Conservation (phyloP, 208 protist genomes). For the Sergeia podlipaevii region DNA sequence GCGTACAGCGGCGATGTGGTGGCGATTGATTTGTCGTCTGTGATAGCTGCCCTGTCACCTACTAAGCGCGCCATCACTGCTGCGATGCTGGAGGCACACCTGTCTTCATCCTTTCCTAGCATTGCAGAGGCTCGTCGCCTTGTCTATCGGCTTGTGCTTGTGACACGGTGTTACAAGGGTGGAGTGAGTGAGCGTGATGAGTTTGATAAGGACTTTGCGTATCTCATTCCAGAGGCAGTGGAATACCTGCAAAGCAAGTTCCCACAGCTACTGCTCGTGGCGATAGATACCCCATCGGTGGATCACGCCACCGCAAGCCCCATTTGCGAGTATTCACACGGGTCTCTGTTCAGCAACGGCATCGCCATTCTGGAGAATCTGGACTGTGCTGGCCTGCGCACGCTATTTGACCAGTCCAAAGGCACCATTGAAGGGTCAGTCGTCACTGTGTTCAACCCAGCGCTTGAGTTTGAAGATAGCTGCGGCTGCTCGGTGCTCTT, state of each 20-base stretch:
- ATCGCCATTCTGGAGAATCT: conserved; percentile 80
- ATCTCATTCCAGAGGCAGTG: conserved; percentile 35
- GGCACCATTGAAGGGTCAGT: conserved; percentile 28
- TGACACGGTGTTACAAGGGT: conserved; percentile 19
- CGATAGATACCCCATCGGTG: conserved; percentile 64
- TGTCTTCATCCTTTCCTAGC: conserved; percentile 8
- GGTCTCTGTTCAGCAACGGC: conserved; percentile 33
- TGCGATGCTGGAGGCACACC: conserved; percentile 28
- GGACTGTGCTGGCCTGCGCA: conserved; percentile 22
- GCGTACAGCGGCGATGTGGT: conserved; percentile 62
- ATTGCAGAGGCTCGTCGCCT: conserved; percentile 8
- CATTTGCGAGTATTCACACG: conserved; percentile 38
- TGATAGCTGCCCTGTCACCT: conserved; percentile 16
- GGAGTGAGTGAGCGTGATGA: neutral
- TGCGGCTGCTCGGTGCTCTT: conserved; percentile 64
- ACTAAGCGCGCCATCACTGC: conserved; percentile 28
- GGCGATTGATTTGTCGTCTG: conserved; percentile 37
- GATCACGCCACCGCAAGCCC: conserved; percentile 34
- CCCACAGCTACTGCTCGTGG: conserved; percentile 60
- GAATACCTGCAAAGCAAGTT: conserved; percentile 38
- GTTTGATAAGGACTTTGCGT: conserved; percentile 34
- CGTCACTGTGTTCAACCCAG: conserved; percentile 46
- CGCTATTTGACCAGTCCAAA: conserved; percentile 13
- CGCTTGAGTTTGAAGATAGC: conserved; percentile 41
- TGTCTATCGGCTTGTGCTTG: conserved; percentile 49